Evolutionary conservation across 192 early-diverging fungal genomes (phyloP), one percentile per base, ranked within the genome.

Genomic region (Funneliformis geosporum): DNA sequence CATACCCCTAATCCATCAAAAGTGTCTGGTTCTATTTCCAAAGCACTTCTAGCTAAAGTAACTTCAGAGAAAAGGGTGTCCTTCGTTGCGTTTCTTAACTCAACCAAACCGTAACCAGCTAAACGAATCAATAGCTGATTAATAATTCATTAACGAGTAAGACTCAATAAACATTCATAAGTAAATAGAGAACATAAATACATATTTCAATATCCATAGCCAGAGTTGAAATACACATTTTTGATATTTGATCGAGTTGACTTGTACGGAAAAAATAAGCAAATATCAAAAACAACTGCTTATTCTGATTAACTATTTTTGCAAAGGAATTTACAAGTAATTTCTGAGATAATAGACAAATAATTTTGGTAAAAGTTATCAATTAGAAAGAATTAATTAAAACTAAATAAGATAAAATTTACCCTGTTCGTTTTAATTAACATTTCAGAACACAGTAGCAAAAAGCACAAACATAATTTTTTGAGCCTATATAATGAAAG

Each of bases 391-490:
- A n/a, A n/a, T n/a, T n/a, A n/a, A 60, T 59, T 14, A 47, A 8
- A 75, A 18, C 18, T 61, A 21, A 38, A 43, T 28, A 18, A 68
- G 50, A 33, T 16, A 14, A 25, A 11, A 21, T 23, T 68, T 78
- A 68, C 65, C 46, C 43, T 42, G 27, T 21, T 23, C 42, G 14
- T 33, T 42, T 18, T 11, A 16, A 68, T 18, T 1, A 68, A 27
- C 66, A 38, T 43, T 9, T 78, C 46, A 12, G 46, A 43, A 8
- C 61, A 68, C 3, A 78, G 2, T 40, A 78, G 33, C 28, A 78
- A 8, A 40, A 78, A 78, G 11, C 76, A 68, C 1, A 78, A 50
- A 67, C 64, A 68, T 27, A 78, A 62, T 67, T 78, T 78, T 12
- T 39, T 60, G 0, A 78, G 65, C 23, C 76, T 78, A 6, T 40